These are phyloP conservation scores for Croton laevigatus DNA, from an alignment of 441 rosid genomes.

Conservation along the genomic window DNA sequence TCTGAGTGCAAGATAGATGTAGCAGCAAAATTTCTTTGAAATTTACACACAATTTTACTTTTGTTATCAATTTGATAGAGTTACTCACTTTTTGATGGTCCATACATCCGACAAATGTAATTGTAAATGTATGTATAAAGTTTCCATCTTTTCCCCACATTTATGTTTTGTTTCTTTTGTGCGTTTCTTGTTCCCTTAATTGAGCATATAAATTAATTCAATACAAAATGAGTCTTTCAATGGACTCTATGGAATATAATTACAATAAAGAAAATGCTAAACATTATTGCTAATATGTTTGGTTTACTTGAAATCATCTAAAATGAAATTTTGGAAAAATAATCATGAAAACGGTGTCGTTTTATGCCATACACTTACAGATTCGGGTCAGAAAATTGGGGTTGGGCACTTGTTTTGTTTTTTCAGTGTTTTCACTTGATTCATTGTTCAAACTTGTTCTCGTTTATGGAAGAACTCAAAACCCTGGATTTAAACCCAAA, in stretches of 20 bases:
- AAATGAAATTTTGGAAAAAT: no score
- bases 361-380: not conserved
- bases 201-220: no score
- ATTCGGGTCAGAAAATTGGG: not conserved
- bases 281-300: no score
- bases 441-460: no score
- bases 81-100: slow-evolving; percentile 12
- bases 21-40: slow-evolving; percentile 8
- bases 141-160: not conserved
- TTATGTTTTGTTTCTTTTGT: not conserved
- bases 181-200: not conserved
- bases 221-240: no score
- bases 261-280: no score
- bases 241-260: no score
- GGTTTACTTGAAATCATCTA: no score
- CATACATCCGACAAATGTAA: not conserved
- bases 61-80: slow-evolving; percentile 7
- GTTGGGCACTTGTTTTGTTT: not conserved
- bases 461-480: no score
- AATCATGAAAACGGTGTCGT: no score
- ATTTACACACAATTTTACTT: not conserved
- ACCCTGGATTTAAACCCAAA: not conserved
- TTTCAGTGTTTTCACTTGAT: no score
- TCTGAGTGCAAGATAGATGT: not conserved
- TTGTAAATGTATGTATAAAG: not conserved